Evolutionary conservation across 768 basidiomycete species (phyloP).

Genomic region (Agrocybe praecox): DNA sequence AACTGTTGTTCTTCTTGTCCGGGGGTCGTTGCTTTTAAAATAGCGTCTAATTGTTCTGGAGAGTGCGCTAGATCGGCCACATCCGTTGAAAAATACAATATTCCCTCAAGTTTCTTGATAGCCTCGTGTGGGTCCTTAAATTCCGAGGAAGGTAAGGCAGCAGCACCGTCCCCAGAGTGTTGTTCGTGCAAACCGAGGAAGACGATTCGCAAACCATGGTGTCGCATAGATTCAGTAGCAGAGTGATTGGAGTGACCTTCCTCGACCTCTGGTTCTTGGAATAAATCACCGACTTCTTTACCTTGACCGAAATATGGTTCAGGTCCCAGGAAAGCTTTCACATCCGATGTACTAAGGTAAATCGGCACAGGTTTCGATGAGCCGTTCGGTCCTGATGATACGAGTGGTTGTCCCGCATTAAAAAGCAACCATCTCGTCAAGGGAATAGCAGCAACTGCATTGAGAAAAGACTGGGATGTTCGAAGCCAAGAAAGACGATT

Average conservation of each 20-base stretch:
- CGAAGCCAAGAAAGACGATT: constrained; percentile 86
- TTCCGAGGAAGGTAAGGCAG: constrained; percentile 66
- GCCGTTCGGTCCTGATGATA: constrained; percentile 38
- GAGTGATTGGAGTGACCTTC: constrained; percentile 27
- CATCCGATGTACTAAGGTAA: constrained; percentile 59
- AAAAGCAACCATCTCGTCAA: constrained; percentile 80
- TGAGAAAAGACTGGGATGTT: constrained; percentile 73
- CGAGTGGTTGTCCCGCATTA: constrained; percentile 71
- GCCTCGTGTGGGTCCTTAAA: constrained; percentile 58
- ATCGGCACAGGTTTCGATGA: constrained; percentile 41
- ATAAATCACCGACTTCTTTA: constrained; percentile 41
- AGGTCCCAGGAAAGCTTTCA: constrained; percentile 66
- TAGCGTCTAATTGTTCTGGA: constrained; percentile 32
- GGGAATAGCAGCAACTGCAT: constrained; percentile 60
- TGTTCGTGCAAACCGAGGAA: constrained; percentile 81
- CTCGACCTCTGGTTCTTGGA: constrained; percentile 29
- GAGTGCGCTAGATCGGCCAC: constrained; percentile 50
- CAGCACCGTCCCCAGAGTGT: constrained; percentile 33
- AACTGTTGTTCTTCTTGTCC: constrained; percentile 41
- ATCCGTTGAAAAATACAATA: constrained; percentile 85
- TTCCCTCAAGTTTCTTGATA: constrained; percentile 70
- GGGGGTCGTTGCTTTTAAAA: constrained; percentile 40
- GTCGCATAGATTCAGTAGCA: constrained; percentile 56
- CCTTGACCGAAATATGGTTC: constrained; percentile 76
- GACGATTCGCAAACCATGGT: constrained; percentile 62